Conservation (phyloP, 169 alveolate species). For the Blepharisma undulans region DNA sequence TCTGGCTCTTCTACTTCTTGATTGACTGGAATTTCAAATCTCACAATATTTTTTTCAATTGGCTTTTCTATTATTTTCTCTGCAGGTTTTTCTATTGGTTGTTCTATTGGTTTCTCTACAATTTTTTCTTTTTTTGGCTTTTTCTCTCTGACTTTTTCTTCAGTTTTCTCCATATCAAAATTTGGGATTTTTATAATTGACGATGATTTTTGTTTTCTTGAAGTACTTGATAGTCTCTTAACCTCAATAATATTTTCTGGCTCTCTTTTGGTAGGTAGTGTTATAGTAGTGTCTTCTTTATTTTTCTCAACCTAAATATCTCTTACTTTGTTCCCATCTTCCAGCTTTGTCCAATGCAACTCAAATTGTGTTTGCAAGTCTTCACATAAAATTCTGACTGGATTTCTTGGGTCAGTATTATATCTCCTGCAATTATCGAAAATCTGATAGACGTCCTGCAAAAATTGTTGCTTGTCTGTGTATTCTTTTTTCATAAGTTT, state of each 20-base stretch:
- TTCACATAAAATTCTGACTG: constrained; percentile 24
- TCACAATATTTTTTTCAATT: neutral
- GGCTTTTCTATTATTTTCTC: neutral
- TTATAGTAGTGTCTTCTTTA: neutral
- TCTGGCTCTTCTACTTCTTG: neutral
- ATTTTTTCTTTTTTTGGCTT: constrained; percentile 10
- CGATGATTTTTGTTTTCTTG: neutral
- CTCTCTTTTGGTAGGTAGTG: neutral
- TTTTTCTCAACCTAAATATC: neutral
- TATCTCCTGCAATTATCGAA: constrained; percentile 76
- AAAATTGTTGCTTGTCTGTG: constrained; percentile 30
- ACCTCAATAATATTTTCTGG: neutral
- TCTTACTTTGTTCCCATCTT: neutral
- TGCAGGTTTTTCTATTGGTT: neutral
- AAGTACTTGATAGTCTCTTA: neutral
- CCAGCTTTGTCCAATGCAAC: neutral
- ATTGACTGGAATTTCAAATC: neutral
- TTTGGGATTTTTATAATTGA: neutral
- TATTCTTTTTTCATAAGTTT: constrained; percentile 41
- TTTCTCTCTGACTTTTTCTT: neutral
- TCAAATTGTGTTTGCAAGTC: constrained; percentile 38
- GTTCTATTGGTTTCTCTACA: neutral
- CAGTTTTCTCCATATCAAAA: neutral
- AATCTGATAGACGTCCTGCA: constrained; percentile 58
- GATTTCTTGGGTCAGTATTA: constrained; percentile 46